Conservation (phyloP, 805 yeast species). For the Saccharomycopsis capsularis region DNA sequence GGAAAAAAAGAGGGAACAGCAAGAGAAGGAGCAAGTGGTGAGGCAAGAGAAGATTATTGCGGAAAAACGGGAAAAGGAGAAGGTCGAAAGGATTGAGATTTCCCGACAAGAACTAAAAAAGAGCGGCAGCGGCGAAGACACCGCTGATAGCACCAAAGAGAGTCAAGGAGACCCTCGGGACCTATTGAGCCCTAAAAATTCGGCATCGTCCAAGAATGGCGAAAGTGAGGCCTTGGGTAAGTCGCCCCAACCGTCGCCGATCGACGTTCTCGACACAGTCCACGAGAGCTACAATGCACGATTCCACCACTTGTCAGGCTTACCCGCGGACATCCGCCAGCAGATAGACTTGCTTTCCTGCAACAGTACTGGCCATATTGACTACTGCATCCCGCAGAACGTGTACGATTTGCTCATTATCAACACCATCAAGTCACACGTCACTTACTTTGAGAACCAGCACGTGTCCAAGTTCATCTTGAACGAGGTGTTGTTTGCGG, state of each 20-base stretch:
- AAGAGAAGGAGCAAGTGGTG: not conserved
- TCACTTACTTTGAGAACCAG: slow-evolving; percentile 78
- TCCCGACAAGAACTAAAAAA: not conserved
- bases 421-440: slow-evolving; percentile 81
- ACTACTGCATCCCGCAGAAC: slow-evolving; percentile 72
- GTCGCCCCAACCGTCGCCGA: not conserved
- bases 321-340: slow-evolving; percentile 2
- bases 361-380: slow-evolving; percentile 74
- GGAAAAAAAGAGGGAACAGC: not conserved
- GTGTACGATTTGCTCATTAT: slow-evolving; percentile 72
- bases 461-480: slow-evolving; percentile 77
- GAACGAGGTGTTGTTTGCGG: slow-evolving; percentile 40
- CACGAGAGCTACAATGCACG: slow-evolving; percentile 3
- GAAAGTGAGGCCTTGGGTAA: not conserved
- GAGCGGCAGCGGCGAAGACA: too few species aligned
- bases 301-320: not conserved
- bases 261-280: too few species aligned
- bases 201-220: not conserved
- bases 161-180: not conserved
- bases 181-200: too few species aligned
- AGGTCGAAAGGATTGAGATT: not conserved
- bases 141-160: not conserved
- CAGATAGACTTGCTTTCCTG: slow-evolving; percentile 36
- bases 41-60: not conserved
- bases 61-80: not conserved